phyloP scores from a whole-genome alignment of 1,284 basidiomycete species.

The Leccinum angustisporum region DNA sequence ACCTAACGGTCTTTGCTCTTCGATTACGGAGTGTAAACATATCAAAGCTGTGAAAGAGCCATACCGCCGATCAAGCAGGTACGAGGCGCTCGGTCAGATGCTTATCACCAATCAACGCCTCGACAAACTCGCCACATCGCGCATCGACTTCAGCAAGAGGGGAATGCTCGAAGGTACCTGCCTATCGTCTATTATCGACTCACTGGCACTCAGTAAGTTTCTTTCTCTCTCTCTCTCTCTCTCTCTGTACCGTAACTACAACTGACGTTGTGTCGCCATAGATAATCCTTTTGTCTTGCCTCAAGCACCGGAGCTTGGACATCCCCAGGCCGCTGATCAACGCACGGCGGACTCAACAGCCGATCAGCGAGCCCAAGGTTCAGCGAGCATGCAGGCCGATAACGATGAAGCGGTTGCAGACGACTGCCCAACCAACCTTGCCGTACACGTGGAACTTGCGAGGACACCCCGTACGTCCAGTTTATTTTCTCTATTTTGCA shows the following conservation, averaged over 20 bases:
- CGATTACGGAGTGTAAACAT: background rate
- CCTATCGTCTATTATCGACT: background rate
- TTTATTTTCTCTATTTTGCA: background rate
- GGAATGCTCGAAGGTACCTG: constrained; percentile 6
- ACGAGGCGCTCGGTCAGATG: background rate
- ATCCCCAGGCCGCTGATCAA: background rate
- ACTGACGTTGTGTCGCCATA: background rate
- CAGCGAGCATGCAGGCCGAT: background rate
- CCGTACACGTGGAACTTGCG: background rate
- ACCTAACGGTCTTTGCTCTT: background rate
- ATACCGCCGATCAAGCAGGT: background rate
- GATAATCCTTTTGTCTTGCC: background rate
- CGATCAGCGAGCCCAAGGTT: background rate
- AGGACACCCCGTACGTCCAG: background rate
- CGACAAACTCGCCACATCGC: constrained; percentile 8
- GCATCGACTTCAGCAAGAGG: constrained; percentile 8
- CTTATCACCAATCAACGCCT: constrained; percentile 10
- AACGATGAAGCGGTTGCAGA: background rate
- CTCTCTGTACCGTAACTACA: background rate
- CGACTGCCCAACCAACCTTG: background rate
- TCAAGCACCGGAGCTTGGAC: background rate
- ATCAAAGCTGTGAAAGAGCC: background rate
- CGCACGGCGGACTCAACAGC: background rate
- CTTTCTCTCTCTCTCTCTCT: background rate
- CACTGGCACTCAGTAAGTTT: constrained; percentile 1